Percentiles rank a stretch among this genome's conserved stretches.
Evolutionary conservation across 192 early-diverging fungal genomes (phyloP).

Genomic region (Coemansia sp.): DNA sequence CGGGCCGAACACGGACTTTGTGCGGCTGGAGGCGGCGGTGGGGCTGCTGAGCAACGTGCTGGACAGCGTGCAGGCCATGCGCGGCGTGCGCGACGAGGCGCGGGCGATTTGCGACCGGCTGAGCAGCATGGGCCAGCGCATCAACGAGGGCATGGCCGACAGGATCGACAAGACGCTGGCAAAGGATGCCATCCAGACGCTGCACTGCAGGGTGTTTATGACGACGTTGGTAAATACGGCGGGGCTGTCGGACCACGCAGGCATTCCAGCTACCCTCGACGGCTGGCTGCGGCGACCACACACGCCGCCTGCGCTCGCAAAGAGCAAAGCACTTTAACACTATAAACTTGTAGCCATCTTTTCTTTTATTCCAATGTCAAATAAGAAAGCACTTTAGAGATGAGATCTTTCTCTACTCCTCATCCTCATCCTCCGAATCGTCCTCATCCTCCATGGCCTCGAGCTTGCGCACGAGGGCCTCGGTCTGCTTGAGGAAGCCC

Average conservation of each 20-base stretch:
- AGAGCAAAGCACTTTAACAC: too few species aligned
- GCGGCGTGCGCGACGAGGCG: conserved; percentile 14
- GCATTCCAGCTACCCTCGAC: background rate
- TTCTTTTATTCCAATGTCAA: too few species aligned
- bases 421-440: conserved; percentile 38
- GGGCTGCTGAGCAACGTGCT: conserved; percentile 38
- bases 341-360: too few species aligned
- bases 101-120: conserved; percentile 18
- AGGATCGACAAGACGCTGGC: conserved; percentile 43
- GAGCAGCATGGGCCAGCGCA: conserved; percentile 19
- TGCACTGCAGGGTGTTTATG: conserved; percentile 28
- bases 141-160: conserved; percentile 34
- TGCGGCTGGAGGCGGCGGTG: conserved; percentile 23
- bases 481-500: conserved; percentile 91
- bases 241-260: background rate
- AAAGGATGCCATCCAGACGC: conserved; percentile 44
- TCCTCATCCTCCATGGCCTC: conserved; percentile 67
- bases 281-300: conserved; percentile 3
- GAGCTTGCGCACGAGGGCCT: conserved; percentile 83
- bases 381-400: too few species aligned
- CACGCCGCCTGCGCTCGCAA: too few species aligned
- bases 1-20: conserved; percentile 12
- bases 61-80: conserved; percentile 21
- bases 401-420: too few species aligned
- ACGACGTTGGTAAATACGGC: conserved; percentile 12